These are phyloP conservation scores for Quercus wislizeni DNA, from an alignment of 306 rosid species.

Conservation along the genomic window DNA sequence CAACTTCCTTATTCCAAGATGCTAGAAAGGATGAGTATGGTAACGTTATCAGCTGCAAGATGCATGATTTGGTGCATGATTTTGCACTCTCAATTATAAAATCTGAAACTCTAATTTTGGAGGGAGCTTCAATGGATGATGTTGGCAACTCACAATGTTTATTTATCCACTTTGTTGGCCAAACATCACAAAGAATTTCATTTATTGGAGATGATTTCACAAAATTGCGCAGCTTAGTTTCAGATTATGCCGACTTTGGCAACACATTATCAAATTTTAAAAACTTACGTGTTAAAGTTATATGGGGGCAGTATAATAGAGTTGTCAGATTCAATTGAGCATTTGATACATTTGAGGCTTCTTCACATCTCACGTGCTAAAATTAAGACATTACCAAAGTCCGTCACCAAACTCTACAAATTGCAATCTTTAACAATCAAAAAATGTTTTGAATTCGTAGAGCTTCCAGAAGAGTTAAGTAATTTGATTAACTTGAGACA, in stretches of 20 bases:
- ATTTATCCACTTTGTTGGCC: too few species aligned
- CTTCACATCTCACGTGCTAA: too few species aligned
- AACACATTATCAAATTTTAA: neutral
- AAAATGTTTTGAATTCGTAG: too few species aligned
- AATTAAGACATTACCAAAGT: too few species aligned
- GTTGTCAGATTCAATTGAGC: neutral
- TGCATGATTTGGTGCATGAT: constrained; percentile 24
- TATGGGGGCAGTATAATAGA: neutral
- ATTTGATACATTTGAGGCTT: neutral
- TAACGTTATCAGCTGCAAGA: neutral
- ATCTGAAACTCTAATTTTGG: neutral
- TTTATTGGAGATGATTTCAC: neutral
- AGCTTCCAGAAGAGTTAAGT: too few species aligned
- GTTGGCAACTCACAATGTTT: neutral
- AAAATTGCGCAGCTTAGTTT: neutral
- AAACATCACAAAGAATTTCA: too few species aligned
- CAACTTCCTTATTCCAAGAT: constrained; percentile 17
- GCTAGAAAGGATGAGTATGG: neutral
- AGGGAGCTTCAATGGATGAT: neutral
- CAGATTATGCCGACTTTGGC: neutral
- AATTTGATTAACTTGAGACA: too few species aligned
- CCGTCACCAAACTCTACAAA: too few species aligned
- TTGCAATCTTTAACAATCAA: too few species aligned
- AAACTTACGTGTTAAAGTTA: constrained; percentile 14
- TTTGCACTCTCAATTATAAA: constrained; percentile 4